Percentiles rank a stretch among this genome's conserved stretches.
Evolutionary conservation across 352 stramenopile species (phyloP).

Genomic region (Phytophthora sojae): DNA sequence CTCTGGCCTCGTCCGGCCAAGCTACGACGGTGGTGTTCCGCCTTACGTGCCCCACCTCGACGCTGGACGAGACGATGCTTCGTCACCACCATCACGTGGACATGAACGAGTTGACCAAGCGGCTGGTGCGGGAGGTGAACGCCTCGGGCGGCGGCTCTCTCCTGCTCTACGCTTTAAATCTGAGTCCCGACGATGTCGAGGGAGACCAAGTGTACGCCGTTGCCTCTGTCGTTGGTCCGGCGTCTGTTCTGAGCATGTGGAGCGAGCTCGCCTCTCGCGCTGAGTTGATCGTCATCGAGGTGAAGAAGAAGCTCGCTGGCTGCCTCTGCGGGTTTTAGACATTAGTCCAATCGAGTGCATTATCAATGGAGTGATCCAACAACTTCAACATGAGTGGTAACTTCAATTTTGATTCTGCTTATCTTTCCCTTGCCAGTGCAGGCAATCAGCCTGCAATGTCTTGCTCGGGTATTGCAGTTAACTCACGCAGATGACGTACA

Average conservation of each 20-base stretch:
- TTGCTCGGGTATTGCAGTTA: slow-evolving; percentile 17
- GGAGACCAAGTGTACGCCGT: slow-evolving; percentile 45
- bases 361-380: neutral
- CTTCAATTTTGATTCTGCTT: slow-evolving; percentile 7
- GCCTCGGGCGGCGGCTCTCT: slow-evolving; percentile 55
- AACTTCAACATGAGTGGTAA: slow-evolving; percentile 16
- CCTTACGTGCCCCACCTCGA: slow-evolving; percentile 55
- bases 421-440: neutral
- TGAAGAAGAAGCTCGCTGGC: slow-evolving; percentile 62
- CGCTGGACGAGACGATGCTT: slow-evolving; percentile 68
- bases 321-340: slow-evolving; percentile 76
- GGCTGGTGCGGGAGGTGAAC: slow-evolving; percentile 71
- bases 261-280: slow-evolving; percentile 50
- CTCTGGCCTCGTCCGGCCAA: slow-evolving; percentile 7
- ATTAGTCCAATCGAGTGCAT: neutral
- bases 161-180: slow-evolving; percentile 36
- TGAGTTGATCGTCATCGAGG: slow-evolving; percentile 53
- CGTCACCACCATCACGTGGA: slow-evolving; percentile 79
- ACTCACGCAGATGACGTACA: slow-evolving; percentile 56
- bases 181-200: slow-evolving; percentile 11
- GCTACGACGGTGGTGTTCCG: slow-evolving; percentile 47
- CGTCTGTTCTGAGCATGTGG: slow-evolving; percentile 69
- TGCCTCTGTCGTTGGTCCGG: slow-evolving; percentile 47
- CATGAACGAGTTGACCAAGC: slow-evolving; percentile 70
- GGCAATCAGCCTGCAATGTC: neutral